Evolutionary conservation across 108 stramenopile species (phyloP).

Genomic region (Fistulifera pelliculosa): DNA sequence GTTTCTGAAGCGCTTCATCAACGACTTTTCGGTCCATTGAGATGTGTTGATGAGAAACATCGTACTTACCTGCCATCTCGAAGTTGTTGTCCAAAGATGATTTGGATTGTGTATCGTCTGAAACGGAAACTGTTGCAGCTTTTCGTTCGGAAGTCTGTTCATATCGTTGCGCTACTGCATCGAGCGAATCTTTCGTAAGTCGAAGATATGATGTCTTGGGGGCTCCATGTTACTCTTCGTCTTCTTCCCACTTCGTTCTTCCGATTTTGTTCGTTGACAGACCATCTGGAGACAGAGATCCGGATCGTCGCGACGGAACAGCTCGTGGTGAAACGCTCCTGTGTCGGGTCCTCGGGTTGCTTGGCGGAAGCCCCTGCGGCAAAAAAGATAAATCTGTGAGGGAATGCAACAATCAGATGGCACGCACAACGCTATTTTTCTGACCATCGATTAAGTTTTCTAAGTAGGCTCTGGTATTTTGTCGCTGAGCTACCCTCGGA

Average conservation of each 20-base stretch:
- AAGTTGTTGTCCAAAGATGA: not conserved
- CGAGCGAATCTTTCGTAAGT: constrained; percentile 1
- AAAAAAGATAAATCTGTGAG: constrained; percentile 2
- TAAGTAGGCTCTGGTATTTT: constrained; percentile 71
- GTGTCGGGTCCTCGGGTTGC: constrained; percentile 70
- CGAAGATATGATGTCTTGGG: not conserved
- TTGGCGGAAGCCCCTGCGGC: constrained; percentile 64
- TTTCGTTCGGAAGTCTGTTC: constrained; percentile 1
- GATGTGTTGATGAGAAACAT: not conserved
- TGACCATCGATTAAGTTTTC: constrained; percentile 75
- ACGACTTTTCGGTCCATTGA: constrained; percentile 26
- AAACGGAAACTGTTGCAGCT: not conserved
- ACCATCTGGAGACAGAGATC: constrained; percentile 61
- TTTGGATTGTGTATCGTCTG: not conserved
- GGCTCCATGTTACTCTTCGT: constrained; percentile 3
- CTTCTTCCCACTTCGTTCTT: constrained; percentile 11
- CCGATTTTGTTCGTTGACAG: constrained; percentile 47
- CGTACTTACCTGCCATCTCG: not conserved
- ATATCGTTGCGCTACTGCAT: constrained; percentile 3
- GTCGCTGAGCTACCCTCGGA: constrained; percentile 39
- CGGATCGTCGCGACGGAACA: constrained; percentile 56
- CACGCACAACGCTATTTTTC: not conserved
- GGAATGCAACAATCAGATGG: not conserved
- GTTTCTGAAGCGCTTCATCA: constrained; percentile 12
- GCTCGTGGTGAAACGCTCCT: constrained; percentile 70